A percentile compares a stretch with the other conserved stretches of the same genome.
phyloP scores from a whole-genome alignment of 2,329 filamentous ascomycete species.

The Trichoderma endophyticum region DNA sequence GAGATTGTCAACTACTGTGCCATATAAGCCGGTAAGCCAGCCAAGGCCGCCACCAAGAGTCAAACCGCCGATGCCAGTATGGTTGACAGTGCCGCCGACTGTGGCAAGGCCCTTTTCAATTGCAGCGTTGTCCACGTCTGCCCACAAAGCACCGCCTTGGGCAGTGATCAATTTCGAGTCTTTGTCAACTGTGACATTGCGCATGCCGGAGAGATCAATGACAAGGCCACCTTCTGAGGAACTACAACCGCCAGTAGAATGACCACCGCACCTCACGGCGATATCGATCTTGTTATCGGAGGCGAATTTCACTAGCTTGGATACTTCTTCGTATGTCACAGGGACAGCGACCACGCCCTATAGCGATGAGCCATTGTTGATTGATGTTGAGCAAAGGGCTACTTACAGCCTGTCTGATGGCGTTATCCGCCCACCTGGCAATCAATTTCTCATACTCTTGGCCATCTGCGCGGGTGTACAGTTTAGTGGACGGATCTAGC shows the following conservation, averaged over 20 bases:
- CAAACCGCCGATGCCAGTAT: conserved; percentile 59
- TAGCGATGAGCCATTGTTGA: background rate
- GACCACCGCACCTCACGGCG: conserved; percentile 52
- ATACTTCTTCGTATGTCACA: conserved; percentile 34
- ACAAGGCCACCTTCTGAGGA: conserved; percentile 51
- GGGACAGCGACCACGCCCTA: conserved; percentile 43
- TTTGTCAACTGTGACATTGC: conserved; percentile 45
- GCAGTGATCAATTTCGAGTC: conserved; percentile 43
- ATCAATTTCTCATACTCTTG: background rate
- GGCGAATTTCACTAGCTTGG: conserved; percentile 26
- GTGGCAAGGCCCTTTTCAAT: conserved; percentile 51
- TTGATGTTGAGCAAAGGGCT: background rate
- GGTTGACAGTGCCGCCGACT: conserved; percentile 60
- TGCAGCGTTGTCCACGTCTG: conserved; percentile 51
- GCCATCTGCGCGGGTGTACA: background rate
- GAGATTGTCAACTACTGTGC: conserved; percentile 47
- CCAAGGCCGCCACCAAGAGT: conserved; percentile 58
- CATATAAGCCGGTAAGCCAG: conserved; percentile 51
- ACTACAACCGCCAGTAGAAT: conserved; percentile 50
- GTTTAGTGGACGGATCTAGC: background rate
- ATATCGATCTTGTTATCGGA: conserved; percentile 41
- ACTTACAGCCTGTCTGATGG: conserved; percentile 3
- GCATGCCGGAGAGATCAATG: conserved; percentile 52
- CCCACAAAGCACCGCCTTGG: conserved; percentile 51
- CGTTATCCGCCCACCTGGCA: conserved; percentile 4